A percentile compares a stretch with the other conserved stretches of the same genome.
phyloP scores from a whole-genome alignment of 257 asterid genomes.

The Buddleja alternifolia region DNA sequence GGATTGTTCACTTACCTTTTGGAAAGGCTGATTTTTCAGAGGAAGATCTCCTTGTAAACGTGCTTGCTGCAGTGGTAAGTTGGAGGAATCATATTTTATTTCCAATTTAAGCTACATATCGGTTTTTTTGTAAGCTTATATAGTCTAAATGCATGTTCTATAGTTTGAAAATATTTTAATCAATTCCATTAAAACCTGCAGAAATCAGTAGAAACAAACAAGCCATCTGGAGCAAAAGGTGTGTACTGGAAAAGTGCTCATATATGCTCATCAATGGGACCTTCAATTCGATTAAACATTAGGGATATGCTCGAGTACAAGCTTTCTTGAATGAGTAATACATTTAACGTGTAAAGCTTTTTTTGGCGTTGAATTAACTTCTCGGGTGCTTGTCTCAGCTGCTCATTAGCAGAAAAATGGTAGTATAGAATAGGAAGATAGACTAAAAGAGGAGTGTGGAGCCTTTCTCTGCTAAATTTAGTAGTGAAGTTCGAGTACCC shows the following conservation, averaged over 20 bases:
- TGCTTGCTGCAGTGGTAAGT: constrained; percentile 85
- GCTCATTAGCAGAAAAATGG: constrained; percentile 30
- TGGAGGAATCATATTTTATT: neutral
- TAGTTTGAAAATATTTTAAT: neutral
- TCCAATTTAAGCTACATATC: neutral
- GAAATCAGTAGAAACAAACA: constrained; percentile 95
- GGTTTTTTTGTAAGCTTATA: neutral
- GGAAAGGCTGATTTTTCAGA: constrained; percentile 87
- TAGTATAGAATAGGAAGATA: constrained; percentile 29
- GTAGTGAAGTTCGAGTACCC: constrained; percentile 17
- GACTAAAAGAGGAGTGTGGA: constrained; percentile 14
- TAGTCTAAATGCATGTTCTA: neutral
- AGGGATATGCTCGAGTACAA: constrained; percentile 85
- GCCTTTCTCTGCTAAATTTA: constrained; percentile 29
- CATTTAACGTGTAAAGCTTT: constrained; percentile 38
- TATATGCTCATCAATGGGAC: constrained; percentile 96
- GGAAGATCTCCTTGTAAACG: constrained; percentile 82
- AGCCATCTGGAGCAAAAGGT: constrained; percentile 91
- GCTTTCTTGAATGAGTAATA: constrained; percentile 41
- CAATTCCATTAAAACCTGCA: constrained; percentile 33
- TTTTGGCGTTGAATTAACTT: constrained; percentile 6
- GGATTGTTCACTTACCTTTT: constrained; percentile 94
- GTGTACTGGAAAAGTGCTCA: constrained; percentile 96
- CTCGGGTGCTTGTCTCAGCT: constrained; percentile 15
- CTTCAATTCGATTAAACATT: constrained; percentile 81